Evolutionary conservation across 495 filamentous ascomycete genomes (phyloP), one percentile per base, ranked within the genome.

Genomic region (Penicillium cinerascens): DNA sequence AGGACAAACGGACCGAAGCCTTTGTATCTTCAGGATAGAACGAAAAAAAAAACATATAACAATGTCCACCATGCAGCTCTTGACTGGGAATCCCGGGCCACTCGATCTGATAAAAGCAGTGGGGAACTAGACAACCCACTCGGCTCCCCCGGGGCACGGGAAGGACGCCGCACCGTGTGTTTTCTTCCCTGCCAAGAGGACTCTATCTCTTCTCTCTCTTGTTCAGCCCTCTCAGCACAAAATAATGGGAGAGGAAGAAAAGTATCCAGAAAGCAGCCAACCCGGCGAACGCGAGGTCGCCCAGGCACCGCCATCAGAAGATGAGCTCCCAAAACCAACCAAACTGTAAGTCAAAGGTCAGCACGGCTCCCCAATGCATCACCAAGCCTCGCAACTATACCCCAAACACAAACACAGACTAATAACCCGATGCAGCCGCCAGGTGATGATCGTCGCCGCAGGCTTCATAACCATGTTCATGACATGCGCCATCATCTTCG

Each of bases 401-500:
- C 5, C 15, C 16, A 38, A 38, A 38, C 11, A 11, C 22, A 23
- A 23, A 23, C 11, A 35, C 11, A 21, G 13, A 35, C 26, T 42
- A 37, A 44, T 13, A 42, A 6, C 29, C 13, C 39, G 1, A 51
- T 22, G 3, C 36, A 61, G 59, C 6, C 59, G 48, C 2, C 51
- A 61, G 39, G 53, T 56, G 9, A 42, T 62, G n/a, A 49, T 74
- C 22, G 57, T 69, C 3, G 55, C 58, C 7, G 63, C 70, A 22
- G 70, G 65, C 46, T 67, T 65, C 43, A 52, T 73, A n/a, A 61
- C 66, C 20, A 72, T 69, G 55, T 69, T 74, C 54, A 74, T 72
- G 42, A 67, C 68, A 40, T 77, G 70, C 52, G 67, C 69, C 4
- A 65, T 74, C 42, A 68, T 73, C 39, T 76, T 77, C 56, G 57